Evolutionary conservation across 352 stramenopile species (phyloP).

Genomic region (Peronospora farinosa): DNA sequence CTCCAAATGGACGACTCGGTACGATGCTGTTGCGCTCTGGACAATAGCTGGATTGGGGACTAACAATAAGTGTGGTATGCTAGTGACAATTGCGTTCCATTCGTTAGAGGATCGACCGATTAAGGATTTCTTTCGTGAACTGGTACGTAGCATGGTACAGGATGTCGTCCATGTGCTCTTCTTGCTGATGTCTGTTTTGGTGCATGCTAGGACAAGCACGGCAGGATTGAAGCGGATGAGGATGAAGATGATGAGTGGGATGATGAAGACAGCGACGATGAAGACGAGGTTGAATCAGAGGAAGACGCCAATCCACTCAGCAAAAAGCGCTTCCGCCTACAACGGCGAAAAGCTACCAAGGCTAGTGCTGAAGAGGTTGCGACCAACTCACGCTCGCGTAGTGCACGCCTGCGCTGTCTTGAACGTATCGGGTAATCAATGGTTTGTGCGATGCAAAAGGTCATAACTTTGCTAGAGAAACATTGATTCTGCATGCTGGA

Average conservation of each 20-base stretch:
- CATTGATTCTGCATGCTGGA: not conserved
- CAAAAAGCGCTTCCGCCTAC: slow-evolving; percentile 52
- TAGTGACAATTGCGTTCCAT: slow-evolving; percentile 79
- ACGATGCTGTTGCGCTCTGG: not conserved
- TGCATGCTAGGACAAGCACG: slow-evolving; percentile 32
- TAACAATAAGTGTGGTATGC: slow-evolving; percentile 8
- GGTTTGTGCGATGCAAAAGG: not conserved
- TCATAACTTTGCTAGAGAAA: not conserved
- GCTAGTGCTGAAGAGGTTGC: slow-evolving; percentile 56
- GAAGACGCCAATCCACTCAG: slow-evolving; percentile 19
- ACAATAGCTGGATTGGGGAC: not conserved
- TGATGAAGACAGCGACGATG: slow-evolving; percentile 17
- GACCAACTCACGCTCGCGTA: slow-evolving; percentile 58
- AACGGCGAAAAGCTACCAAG: slow-evolving; percentile 62
- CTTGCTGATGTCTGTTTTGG: slow-evolving; percentile 1
- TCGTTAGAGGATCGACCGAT: slow-evolving; percentile 80
- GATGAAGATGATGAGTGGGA: slow-evolving; percentile 24
- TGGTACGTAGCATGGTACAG: slow-evolving; percentile 30
- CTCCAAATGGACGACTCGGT: slow-evolving; percentile 55
- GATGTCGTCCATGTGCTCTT: not conserved
- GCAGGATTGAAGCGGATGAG: slow-evolving; percentile 19
- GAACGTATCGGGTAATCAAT: slow-evolving; percentile 41
- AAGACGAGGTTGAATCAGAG: slow-evolving; percentile 24
- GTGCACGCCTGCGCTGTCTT: slow-evolving; percentile 68
- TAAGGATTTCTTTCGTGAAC: slow-evolving; percentile 62